Percentiles rank a stretch among this genome's conserved stretches.
phyloP scores from a whole-genome alignment of 1,284 basidiomycete species.

The Inonotus hispidus region DNA sequence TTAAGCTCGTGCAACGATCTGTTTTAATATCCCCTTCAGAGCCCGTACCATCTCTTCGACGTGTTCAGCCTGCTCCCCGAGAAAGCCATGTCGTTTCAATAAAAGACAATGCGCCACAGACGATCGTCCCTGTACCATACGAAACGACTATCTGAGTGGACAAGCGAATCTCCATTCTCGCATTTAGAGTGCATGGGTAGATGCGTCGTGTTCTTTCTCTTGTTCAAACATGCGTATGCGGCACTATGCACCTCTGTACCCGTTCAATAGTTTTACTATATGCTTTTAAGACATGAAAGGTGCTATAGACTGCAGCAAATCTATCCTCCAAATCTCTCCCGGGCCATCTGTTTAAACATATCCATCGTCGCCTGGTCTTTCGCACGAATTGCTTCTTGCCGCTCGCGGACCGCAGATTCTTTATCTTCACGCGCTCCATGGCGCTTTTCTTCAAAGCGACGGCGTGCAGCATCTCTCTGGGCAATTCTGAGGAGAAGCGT shows the following conservation, averaged over 20 bases:
- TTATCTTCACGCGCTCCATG: conserved; percentile 40
- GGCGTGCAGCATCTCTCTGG: conserved; percentile 57
- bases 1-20: conserved; percentile 9
- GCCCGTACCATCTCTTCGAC: conserved; percentile 75
- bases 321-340: conserved; percentile 59
- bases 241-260: conserved; percentile 1
- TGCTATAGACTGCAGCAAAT: not conserved
- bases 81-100: conserved; percentile 74
- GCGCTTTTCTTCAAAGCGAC: conserved; percentile 49
- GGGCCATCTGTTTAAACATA: conserved; percentile 77
- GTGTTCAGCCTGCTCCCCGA: conserved; percentile 82
- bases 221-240: conserved; percentile 18
- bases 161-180: not conserved
- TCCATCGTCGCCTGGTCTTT: conserved; percentile 80
- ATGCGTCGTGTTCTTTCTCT: conserved; percentile 1
- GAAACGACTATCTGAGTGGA: conserved; percentile 73
- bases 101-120: conserved; percentile 83
- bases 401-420: conserved; percentile 42
- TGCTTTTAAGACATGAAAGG: not conserved
- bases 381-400: conserved; percentile 50
- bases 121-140: conserved; percentile 87
- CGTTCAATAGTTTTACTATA: not conserved
- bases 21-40: conserved; percentile 41
- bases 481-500: conserved; percentile 44
- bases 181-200: conserved; percentile 5